Evolutionary conservation across 495 filamentous ascomycete genomes (phyloP).

Genomic region (Aspergillus egyptiacus): DNA sequence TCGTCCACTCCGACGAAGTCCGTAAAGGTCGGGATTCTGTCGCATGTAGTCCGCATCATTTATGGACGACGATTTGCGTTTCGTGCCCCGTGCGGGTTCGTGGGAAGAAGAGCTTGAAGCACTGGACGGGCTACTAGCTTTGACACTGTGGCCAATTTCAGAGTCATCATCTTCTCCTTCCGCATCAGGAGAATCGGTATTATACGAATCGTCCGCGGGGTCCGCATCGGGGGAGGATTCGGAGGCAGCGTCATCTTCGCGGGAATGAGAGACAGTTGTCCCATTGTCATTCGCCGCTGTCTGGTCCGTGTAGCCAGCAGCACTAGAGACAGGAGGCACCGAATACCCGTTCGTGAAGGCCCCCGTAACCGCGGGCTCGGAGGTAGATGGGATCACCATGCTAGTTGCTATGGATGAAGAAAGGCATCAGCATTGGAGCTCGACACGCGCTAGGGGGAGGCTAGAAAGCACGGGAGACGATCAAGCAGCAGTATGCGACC

Average conservation of each 20-base stretch:
- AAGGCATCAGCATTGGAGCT: conserved; percentile 45
- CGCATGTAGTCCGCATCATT: conserved; percentile 79
- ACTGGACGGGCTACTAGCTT: conserved; percentile 42
- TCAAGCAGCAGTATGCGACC: conserved; percentile 36
- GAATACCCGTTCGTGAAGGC: conserved; percentile 46
- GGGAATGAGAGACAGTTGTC: conserved; percentile 46
- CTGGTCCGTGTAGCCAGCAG: conserved; percentile 33
- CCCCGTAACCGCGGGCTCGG: conserved; percentile 36
- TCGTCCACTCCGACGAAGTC: conserved; percentile 78
- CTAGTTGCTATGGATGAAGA: conserved; percentile 39
- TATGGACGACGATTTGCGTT: conserved; percentile 66
- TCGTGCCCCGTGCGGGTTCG: conserved; percentile 56
- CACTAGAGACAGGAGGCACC: conserved; percentile 33
- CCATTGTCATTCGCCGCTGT: conserved; percentile 44
- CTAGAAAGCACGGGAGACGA: conserved; percentile 16
- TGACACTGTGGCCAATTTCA: conserved; percentile 58
- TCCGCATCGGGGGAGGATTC: conserved; percentile 54
- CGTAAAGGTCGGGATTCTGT: conserved; percentile 94
- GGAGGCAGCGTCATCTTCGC: conserved; percentile 37
- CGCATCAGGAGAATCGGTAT: conserved; percentile 32
- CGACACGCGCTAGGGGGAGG: conserved; percentile 17
- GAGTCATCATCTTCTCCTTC: conserved; percentile 72
- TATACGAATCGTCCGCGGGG: conserved; percentile 54
- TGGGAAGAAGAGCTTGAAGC: conserved; percentile 62
- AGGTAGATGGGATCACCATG: conserved; percentile 49